Percentiles rank a stretch among this genome's conserved stretches.
These are phyloP conservation scores for Fusarium sp. DNA, from an alignment of 2,329 filamentous ascomycete species.

Conservation along the genomic window DNA sequence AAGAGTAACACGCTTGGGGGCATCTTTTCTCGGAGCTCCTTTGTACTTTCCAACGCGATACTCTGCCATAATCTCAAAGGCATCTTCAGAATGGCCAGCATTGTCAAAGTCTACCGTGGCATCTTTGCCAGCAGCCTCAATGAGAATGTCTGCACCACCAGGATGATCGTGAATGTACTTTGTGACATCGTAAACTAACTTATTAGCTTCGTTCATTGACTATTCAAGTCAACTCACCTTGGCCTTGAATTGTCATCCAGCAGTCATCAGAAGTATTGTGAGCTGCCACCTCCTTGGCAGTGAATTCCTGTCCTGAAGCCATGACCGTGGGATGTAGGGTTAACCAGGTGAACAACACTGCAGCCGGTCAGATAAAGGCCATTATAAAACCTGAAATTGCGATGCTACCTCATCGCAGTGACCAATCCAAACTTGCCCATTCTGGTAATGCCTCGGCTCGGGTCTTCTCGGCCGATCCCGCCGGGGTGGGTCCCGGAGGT, in stretches of 20 bases:
- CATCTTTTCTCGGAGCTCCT: slow-evolving; percentile 33
- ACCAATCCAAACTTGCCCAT: slow-evolving; percentile 1
- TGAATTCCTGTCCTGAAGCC: slow-evolving; percentile 34
- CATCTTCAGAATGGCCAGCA: slow-evolving; percentile 80
- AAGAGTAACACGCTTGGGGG: slow-evolving; percentile 25
- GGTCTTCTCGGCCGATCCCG: slow-evolving; percentile 34
- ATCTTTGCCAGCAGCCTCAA: slow-evolving; percentile 82
- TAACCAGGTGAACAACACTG: not conserved
- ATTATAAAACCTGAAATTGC: slow-evolving; percentile 11
- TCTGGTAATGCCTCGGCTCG: slow-evolving; percentile 26
- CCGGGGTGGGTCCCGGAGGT: slow-evolving; percentile 27
- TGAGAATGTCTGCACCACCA: slow-evolving; percentile 80
- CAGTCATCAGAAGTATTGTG: slow-evolving; percentile 61
- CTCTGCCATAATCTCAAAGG: slow-evolving; percentile 54
- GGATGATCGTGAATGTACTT: slow-evolving; percentile 70
- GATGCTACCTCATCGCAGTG: slow-evolving; percentile 11
- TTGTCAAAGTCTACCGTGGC: slow-evolving; percentile 85
- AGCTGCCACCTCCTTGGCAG: slow-evolving; percentile 56
- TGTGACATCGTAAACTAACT: slow-evolving; percentile 67
- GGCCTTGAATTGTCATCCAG: slow-evolving; percentile 67
- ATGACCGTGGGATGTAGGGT: slow-evolving; percentile 5
- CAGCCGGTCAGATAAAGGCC: not conserved
- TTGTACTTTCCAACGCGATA: slow-evolving; percentile 52
- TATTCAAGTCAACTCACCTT: slow-evolving; percentile 53
- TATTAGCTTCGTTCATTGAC: not conserved